Evolutionary conservation across 495 filamentous ascomycete species (phyloP), one percentile per base, ranked within the genome.

Genomic region (Chaetomium tenue): DNA sequence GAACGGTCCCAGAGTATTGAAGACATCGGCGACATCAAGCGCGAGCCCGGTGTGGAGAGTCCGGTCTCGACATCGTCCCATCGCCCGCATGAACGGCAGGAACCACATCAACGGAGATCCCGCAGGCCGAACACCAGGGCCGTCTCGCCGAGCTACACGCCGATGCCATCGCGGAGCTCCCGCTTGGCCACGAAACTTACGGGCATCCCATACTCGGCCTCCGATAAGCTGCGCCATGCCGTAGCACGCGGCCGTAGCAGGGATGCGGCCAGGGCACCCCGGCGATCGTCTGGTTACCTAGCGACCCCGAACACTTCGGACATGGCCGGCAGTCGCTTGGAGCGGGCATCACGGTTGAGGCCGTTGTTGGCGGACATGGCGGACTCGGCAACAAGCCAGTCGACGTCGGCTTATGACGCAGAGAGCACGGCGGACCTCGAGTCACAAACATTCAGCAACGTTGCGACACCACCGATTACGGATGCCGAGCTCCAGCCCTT

Each of bases 391-490:
- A 61, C 72, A 0, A 82, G 81, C 70, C 82, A 83, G 66, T 73
- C 77, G 18, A 80, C 78, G 18, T 76, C 80, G 7, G 73, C 77
- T 26, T 81, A 79, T 47, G 81, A 83, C 40, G 72, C 72, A 0
- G 74, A 73, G 5, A 84, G 80, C 64, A 78, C 79, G 2, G 76
- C 76, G 4, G 77, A 72, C 8, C 81, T 75, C 57, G 76, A 80
- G 53, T 74, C 77, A 2, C 76, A 81, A 26, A 77, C 80, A 37
- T 85, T 82, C 65, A 78, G 80, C 71, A 80, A 78, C 66, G 83
- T 85, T 64, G 82, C 82, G 54, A 86, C 83, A n/a, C 82, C 82
- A 16, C 82, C 82, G 11, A 76, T 84, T 54, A 84, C 81, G 3
- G 82, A 84, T 59, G 75, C 78, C 2, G 83, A 84, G 48, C 73